Evolutionary conservation across 305 asterid species (phyloP), one percentile per base, ranked within the genome.

Genomic region (Fraxinus xanthoxyloides): DNA sequence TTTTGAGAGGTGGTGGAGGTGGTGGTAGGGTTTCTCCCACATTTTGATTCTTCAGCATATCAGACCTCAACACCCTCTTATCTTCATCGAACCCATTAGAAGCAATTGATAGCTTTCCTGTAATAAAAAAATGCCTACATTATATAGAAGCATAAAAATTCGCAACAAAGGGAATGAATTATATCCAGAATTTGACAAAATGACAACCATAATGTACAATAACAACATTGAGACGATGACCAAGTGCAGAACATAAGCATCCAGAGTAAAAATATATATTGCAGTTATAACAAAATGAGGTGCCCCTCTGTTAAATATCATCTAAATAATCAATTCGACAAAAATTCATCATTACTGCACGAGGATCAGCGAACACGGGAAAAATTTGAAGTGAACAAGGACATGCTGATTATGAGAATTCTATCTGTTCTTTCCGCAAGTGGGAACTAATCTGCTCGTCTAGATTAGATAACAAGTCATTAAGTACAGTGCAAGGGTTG

Each of bases 1-100:
- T 92, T 79, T 75, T 89, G 79, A 92, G 92, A 82, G 87, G 97
- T 40, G 97, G 97, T 48, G 97, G 97, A 72, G 97, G 97, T 48
- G 98, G 97, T 8, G 97, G 98, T 72, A 90, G 85, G 82, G 61
- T 79, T 83, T 90, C 94, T 84, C 82, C 89, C 65, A 61, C 89
- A 87, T 82, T 89, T 81, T 84, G 93, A 86, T 83, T 85, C 88
- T 90, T 92, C 83, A 84, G 51, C 69, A 82, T 81, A 80, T 87
- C 93, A 38, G 89, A 59, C 81, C 88, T 94, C 23, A 82, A 72
- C 73, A 87, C 28, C 83, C 93, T 91, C 81, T 85, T 92, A 76
- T 88, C 92, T 81, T 89, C 97, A 76, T 88, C 97, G 54, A 85
- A 87, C 78, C 90, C 95, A 82, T 93, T 89, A 51, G 89, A 38